These are phyloP conservation scores for Alternaria triticina DNA, from an alignment of 2,329 filamentous ascomycete genomes.

Conservation along the genomic window DNA sequence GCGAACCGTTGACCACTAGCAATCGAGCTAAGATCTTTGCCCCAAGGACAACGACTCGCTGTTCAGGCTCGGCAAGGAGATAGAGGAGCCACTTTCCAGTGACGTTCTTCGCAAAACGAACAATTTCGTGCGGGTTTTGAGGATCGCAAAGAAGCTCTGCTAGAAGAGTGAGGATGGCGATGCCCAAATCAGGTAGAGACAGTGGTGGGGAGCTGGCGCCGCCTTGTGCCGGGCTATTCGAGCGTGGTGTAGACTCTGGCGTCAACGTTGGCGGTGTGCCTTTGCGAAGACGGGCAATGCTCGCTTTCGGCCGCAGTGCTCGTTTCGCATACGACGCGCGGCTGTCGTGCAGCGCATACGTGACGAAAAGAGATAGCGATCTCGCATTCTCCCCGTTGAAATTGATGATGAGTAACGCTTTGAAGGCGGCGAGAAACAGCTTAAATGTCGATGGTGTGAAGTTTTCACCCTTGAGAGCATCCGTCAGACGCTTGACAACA, in stretches of 20 bases:
- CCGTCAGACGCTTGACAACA: slow-evolving; percentile 86
- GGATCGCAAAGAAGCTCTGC: slow-evolving; percentile 78
- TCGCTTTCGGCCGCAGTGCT: slow-evolving; percentile 44
- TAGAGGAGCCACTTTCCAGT: slow-evolving; percentile 98
- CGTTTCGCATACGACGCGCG: slow-evolving; percentile 51
- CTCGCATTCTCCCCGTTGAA: slow-evolving; percentile 85
- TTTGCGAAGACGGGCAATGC: slow-evolving; percentile 38
- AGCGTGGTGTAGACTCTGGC: slow-evolving; percentile 38
- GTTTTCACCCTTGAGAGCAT: slow-evolving; percentile 85
- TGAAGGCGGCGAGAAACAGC: slow-evolving; percentile 79
- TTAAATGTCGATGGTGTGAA: slow-evolving; percentile 75
- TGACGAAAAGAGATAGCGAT: slow-evolving; percentile 88
- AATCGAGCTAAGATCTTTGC: slow-evolving; percentile 84
- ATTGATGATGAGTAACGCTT: slow-evolving; percentile 78
- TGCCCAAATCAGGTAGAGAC: slow-evolving; percentile 73
- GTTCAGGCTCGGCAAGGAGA: slow-evolving; percentile 83
- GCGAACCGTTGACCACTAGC: slow-evolving; percentile 79
- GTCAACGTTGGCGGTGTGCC: slow-evolving; percentile 34
- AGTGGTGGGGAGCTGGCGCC: slow-evolving; percentile 35
- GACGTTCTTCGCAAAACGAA: slow-evolving; percentile 90
- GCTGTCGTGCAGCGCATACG: slow-evolving; percentile 81
- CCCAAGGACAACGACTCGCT: slow-evolving; percentile 80
- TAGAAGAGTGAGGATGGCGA: slow-evolving; percentile 78
- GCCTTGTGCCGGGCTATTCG: slow-evolving; percentile 38
- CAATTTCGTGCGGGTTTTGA: slow-evolving; percentile 70